Conservation (phyloP, 2,329 filamentous ascomycete species). For the Trichoderma cornu-damae region DNA sequence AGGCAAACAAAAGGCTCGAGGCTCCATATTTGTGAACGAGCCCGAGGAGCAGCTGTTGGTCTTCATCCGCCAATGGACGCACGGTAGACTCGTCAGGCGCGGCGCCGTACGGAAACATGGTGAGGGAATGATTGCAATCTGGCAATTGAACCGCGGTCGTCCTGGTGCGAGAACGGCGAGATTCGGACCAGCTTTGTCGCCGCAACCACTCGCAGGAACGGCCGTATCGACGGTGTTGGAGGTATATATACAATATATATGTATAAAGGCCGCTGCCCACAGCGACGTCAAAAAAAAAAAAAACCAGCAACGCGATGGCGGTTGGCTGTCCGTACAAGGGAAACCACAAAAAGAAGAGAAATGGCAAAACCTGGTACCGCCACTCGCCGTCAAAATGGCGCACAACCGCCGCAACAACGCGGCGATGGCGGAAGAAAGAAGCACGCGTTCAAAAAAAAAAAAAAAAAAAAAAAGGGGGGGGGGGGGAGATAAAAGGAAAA, state of each 20-base stretch:
- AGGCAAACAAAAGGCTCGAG: constrained; percentile 34
- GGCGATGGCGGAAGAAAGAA: background rate
- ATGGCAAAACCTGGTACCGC: background rate
- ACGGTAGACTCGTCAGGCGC: constrained; percentile 33
- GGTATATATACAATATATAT: no score
- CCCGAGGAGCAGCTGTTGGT: constrained; percentile 35
- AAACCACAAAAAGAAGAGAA: background rate
- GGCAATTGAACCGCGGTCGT: constrained; percentile 1
- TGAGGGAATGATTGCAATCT: background rate
- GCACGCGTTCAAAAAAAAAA: background rate
- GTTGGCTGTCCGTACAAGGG: background rate
- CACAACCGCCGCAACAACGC: constrained; percentile 12
- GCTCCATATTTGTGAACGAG: constrained; percentile 38
- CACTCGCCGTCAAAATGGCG: constrained; percentile 11
- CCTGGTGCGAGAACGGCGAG: constrained; percentile 17
- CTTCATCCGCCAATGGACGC: constrained; percentile 36
- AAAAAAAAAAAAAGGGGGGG: background rate
- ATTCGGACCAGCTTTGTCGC: background rate
- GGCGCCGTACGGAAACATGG: constrained; percentile 34
- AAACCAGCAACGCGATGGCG: constrained; percentile 7
- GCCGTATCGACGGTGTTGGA: background rate
- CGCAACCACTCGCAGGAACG: background rate
- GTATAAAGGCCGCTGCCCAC: background rate
- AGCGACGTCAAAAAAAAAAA: constrained; percentile 2
- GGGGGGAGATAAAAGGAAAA: background rate